phyloP scores from a whole-genome alignment of 1,284 basidiomycete species.

The Papiliotrema nemorosa region DNA sequence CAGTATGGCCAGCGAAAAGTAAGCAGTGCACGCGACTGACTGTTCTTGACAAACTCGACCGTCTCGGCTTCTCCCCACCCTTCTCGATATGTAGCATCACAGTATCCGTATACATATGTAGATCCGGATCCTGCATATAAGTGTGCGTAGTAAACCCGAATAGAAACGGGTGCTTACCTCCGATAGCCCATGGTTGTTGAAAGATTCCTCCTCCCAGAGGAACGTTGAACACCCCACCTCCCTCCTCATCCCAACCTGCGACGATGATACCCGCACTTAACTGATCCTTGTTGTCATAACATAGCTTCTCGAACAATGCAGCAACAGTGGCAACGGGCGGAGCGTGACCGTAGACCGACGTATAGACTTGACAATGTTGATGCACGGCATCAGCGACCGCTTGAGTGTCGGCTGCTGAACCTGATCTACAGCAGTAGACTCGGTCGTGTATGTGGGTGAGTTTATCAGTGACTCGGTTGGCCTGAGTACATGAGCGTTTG shows the following conservation, averaged over 20 bases:
- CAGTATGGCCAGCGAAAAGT: slow-evolving; percentile 1
- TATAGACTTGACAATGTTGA: slow-evolving; percentile 77
- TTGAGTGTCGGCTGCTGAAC: slow-evolving; percentile 97
- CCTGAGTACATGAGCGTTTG: slow-evolving; percentile 42
- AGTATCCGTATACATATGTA: slow-evolving; percentile 98
- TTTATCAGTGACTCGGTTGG: slow-evolving; percentile 98
- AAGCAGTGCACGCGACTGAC: slow-evolving; percentile 55
- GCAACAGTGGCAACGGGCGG: slow-evolving; percentile 82
- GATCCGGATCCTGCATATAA: slow-evolving; percentile 75
- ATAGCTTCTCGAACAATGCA: slow-evolving; percentile 79
- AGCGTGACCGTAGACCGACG: slow-evolving; percentile 59
- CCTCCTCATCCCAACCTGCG: slow-evolving; percentile 93
- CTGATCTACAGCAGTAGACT: slow-evolving; percentile 98
- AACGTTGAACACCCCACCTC: slow-evolving; percentile 96
- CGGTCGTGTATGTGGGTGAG: slow-evolving; percentile 95
- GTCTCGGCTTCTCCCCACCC: slow-evolving; percentile 92
- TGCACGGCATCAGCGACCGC: slow-evolving; percentile 92
- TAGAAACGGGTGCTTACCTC: too few species aligned
- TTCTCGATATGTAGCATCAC: slow-evolving; percentile 94
- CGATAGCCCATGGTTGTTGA: slow-evolving; percentile 94
- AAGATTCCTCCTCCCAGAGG: slow-evolving; percentile 90
- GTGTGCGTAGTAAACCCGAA: background rate
- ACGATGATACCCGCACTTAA: slow-evolving; percentile 95
- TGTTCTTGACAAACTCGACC: slow-evolving; percentile 91
- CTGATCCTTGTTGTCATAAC: slow-evolving; percentile 90